Base-by-base conservation (phyloP, 208 protist species). In the Wallacemonas sp. region DNA sequence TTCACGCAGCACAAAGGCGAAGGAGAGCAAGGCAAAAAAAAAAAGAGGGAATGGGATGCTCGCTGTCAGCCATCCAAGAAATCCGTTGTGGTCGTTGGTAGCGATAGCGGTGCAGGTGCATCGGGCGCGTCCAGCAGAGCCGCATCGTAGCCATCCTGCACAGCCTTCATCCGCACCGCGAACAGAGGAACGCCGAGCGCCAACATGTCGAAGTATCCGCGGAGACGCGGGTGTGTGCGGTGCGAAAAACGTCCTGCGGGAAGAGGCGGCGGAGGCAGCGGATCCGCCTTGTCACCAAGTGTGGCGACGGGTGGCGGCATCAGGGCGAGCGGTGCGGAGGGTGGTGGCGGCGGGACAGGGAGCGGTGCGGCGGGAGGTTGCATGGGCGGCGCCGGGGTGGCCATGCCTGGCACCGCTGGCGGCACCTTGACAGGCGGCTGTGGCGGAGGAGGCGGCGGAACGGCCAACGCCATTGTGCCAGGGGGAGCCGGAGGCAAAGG, bases 71-170 rank as follows among this genome's bases (percentile, higher is more conserved):
- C 85, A 44, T 86, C 74, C 22, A 73, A 38, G 26, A 72, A 69
- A n/a, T 67, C 66, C 15, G 58, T 61, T 12, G 69, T 60, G 0
- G 24, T 62, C 9, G 65, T 27, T 3, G 78, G 60, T 32, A 90
- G 41, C 1, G 52, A 57, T 4, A 53, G 12, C 17, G 85, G 85
- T 5, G 83, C 75, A 1, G 71, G 52, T 0, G 73, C 81, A 34
- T 89, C 68, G 4, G 89, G 85, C 4, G 78, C 82, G 44, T 86
- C 79, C 24, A 92, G 71, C 82, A 86, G 89, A 58, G 68, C 72
- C 2, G 71, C 71, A 39, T 81, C 39, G 50, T 83, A 63, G 17
- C 83, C 85, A 50, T 91, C 83, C 27, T 46, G 66, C 50, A 69
- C 29, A 82, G 91, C 92, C 63, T 87, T 83, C 39, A 55, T 73